A percentile compares a stretch with the other conserved stretches of the same genome.
phyloP scores from a whole-genome alignment of 352 stramenopile species.

The Halophytophthora batemanensis region DNA sequence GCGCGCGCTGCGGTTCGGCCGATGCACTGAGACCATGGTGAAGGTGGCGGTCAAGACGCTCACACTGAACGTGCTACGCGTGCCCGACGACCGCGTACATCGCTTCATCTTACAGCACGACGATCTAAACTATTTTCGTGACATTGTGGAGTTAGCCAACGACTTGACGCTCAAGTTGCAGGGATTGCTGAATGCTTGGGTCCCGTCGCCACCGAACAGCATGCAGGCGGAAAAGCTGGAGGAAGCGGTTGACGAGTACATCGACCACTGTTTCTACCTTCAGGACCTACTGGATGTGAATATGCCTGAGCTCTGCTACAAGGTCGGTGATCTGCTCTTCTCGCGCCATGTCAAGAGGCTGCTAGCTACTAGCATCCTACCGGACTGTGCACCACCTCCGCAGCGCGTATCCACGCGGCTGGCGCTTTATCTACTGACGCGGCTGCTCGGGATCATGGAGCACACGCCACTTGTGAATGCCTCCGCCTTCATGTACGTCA shows the following conservation, averaged over 20 bases:
- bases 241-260: constrained; percentile 75
- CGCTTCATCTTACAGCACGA: constrained; percentile 73
- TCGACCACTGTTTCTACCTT: constrained; percentile 84
- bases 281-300: constrained; percentile 85
- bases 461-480: constrained; percentile 83
- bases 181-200: constrained; percentile 64
- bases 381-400: constrained; percentile 65
- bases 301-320: constrained; percentile 79
- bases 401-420: constrained; percentile 77
- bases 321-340: constrained; percentile 72
- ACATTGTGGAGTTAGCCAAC: constrained; percentile 74
- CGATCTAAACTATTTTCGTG: constrained; percentile 75
- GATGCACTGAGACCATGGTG: constrained; percentile 80
- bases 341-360: constrained; percentile 64
- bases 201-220: constrained; percentile 12
- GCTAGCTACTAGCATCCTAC: constrained; percentile 67
- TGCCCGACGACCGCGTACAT: constrained; percentile 72
- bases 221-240: constrained; percentile 70
- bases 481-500: constrained; percentile 62
- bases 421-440: constrained; percentile 72
- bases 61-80: constrained; percentile 80
- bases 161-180: constrained; percentile 78
- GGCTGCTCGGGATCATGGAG: constrained; percentile 70
- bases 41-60: constrained; percentile 87
- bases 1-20: constrained; percentile 63